Percentiles rank a stretch among this genome's conserved stretches.
Conservation (phyloP, 2,329 filamentous ascomycete genomes). For the Fusarium illudens region DNA sequence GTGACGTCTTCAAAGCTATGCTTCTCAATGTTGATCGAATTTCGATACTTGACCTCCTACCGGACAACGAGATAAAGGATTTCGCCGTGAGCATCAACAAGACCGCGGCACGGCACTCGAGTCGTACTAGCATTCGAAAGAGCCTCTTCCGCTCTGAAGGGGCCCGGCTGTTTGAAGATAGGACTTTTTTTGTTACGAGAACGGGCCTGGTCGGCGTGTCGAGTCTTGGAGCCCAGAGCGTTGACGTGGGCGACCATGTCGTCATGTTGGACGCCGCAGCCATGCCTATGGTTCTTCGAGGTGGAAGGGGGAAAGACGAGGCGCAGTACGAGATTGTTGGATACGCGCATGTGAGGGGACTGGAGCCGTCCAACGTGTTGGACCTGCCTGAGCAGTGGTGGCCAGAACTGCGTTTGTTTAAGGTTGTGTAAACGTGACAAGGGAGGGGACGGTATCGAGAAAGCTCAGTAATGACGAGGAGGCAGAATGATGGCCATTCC, state of each 20-base stretch:
- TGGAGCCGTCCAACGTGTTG: neutral
- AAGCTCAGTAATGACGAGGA: neutral
- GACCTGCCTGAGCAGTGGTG: neutral
- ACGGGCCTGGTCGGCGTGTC: neutral
- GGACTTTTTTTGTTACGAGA: neutral
- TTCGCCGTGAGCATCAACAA: neutral
- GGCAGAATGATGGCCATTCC: neutral
- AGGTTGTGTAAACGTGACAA: neutral
- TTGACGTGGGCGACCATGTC: neutral
- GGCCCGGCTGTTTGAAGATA: neutral
- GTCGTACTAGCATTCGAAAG: neutral
- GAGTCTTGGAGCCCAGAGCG: neutral
- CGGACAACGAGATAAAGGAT: neutral
- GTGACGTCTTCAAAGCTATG: neutral
- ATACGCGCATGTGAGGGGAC: neutral
- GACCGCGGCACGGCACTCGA: neutral
- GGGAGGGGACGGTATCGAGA: neutral
- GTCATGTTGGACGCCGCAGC: neutral
- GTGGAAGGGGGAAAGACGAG: neutral
- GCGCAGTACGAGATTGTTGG: neutral
- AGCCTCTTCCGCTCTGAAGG: neutral
- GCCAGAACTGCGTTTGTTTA: neutral
- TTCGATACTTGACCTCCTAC: neutral
- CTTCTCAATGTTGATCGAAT: neutral
- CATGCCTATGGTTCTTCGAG: neutral